phyloP scores from a whole-genome alignment of 1,284 basidiomycete genomes.

The Sporisorium iseilematis-ciliati region DNA sequence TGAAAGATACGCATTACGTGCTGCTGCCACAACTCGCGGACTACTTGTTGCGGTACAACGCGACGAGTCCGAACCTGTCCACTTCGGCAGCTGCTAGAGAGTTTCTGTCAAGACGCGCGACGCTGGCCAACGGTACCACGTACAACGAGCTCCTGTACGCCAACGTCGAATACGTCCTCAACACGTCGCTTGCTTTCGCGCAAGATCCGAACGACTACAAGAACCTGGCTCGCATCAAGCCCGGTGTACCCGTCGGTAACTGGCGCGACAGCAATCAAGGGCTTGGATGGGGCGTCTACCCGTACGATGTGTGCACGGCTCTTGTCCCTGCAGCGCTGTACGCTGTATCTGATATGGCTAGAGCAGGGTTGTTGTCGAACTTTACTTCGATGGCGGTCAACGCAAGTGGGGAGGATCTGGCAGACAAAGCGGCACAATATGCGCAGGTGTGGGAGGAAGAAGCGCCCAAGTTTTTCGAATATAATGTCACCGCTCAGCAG shows the following conservation, averaged over 20 bases:
- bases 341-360: conserved; percentile 71
- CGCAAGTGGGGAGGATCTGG: conserved; percentile 39
- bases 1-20: conserved; percentile 72
- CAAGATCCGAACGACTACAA: conserved; percentile 56
- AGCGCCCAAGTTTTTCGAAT: conserved; percentile 72
- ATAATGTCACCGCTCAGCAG: conserved; percentile 67
- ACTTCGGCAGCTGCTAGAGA: conserved; percentile 55
- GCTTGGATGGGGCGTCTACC: conserved; percentile 72
- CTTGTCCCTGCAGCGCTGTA: conserved; percentile 73
- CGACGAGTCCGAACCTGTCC: conserved; percentile 10
- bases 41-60: conserved; percentile 70
- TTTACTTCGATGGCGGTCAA: conserved; percentile 33
- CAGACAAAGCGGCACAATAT: conserved; percentile 65
- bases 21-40: conserved; percentile 72
- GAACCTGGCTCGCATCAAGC: conserved; percentile 70
- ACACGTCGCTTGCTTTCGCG: conserved; percentile 70
- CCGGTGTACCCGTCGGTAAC: conserved; percentile 71
- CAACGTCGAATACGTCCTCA: conserved; percentile 68
- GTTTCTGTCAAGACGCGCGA: conserved; percentile 68
- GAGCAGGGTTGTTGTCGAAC: conserved; percentile 69
- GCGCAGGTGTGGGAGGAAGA: conserved; percentile 72
- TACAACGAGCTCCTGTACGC: conserved; percentile 70
- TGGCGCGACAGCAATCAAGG: conserved; percentile 74
- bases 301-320: conserved; percentile 74
- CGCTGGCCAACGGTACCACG: conserved; percentile 70